Conservation (phyloP, 2,329 filamentous ascomycete genomes). For the Stemphylium vesicarium region DNA sequence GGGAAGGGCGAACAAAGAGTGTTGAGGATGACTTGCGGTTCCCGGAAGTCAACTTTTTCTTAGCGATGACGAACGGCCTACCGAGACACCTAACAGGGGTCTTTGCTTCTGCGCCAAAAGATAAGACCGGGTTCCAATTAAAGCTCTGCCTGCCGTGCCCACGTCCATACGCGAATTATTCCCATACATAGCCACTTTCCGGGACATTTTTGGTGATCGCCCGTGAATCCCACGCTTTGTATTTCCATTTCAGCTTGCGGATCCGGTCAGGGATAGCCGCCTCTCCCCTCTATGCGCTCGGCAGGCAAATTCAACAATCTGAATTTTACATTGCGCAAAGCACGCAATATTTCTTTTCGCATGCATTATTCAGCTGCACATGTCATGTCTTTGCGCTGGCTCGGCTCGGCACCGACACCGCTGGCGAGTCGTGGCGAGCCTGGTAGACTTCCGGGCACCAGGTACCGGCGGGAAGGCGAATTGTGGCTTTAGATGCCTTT, state of each 20-base stretch:
- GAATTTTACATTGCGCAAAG: neutral
- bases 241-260: neutral
- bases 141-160: conserved; percentile 15
- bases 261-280: neutral
- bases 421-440: conserved; percentile 3
- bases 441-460: conserved; percentile 1
- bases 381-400: neutral
- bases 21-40: conserved; percentile 15
- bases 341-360: neutral
- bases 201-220: neutral
- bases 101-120: conserved; percentile 14
- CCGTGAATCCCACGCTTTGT: conserved; percentile 9
- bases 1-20: conserved; percentile 17
- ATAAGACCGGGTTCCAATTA: conserved; percentile 28
- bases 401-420: conserved; percentile 14
- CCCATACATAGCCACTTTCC: neutral
- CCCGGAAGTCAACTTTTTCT: conserved; percentile 36
- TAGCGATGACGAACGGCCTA: conserved; percentile 33
- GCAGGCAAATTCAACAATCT: neutral
- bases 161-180: conserved; percentile 14
- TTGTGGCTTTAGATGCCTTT: conserved; percentile 14
- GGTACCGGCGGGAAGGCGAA: conserved; percentile 7
- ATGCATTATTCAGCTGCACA: conserved; percentile 3
- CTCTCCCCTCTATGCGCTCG: neutral
- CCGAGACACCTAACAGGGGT: conserved; percentile 13